Base-by-base conservation (phyloP, 345 rosid genomes). In the Diplotaxis tenuifolia region DNA sequence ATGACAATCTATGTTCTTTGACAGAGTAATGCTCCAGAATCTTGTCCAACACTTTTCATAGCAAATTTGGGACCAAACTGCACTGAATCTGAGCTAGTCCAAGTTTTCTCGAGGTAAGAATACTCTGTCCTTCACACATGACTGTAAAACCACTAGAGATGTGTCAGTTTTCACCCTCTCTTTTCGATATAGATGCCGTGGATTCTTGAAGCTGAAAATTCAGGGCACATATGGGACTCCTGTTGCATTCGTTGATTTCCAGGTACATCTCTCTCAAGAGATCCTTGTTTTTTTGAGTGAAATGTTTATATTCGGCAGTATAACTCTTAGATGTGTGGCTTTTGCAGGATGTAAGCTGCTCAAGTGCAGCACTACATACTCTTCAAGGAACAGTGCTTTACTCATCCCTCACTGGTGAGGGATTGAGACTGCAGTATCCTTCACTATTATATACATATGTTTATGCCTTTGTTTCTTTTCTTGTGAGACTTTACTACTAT, bases 361-460 rank as follows among this genome's bases (percentile, higher is more conserved):
- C 98, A 70, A 83, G 91, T n/a, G 88, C 74, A 58, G 91, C 96
- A 21, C 73, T 89, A 62, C 87, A 81, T 75, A 78, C 81, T 73
- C 87, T 91, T 65, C 94, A 88, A 78, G 96, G 98, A 65, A 81
- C 91, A 29, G 49, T 87, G 56, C 89, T 91, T 14, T 82, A 84
- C 82, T 89, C 96, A 50, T 84, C 95, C 15, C 80, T 82, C n/a
- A 69, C 85, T 21, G 88, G 92, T 9, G 94, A 86, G 31, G 92
- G 91, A 76, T 82, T 93, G 76, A 88, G 96, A 10, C 75, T 88
- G 78, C 91, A 89, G 98, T 90, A 92, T 92, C 96, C 96, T 88
- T 81, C 70, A 66, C 18, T 28, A 22, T 28, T 71, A 42, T 71
- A 42, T 18, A 9, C 50, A 18, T 78, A 27, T 75, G 12, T 23